Conservation (phyloP, 139 green algal species). For the Chlamydomonas sp. region DNA sequence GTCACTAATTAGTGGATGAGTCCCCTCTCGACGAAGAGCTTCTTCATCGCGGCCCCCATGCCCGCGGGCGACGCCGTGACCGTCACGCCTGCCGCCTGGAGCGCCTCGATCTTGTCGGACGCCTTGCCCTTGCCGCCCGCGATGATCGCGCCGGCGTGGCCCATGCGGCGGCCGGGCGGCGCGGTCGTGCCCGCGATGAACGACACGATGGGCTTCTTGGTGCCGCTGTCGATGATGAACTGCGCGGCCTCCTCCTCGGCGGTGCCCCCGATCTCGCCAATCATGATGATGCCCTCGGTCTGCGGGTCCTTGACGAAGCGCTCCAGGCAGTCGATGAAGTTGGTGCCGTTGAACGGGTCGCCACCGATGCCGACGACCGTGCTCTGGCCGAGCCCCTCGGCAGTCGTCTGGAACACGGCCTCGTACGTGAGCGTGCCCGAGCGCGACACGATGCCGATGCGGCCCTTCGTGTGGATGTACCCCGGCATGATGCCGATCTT, state of each 20-base stretch:
- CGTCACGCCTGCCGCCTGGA: conserved; percentile 82
- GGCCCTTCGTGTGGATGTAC: conserved; percentile 96
- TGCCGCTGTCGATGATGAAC: conserved; percentile 79
- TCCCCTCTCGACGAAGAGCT: conserved; percentile 69
- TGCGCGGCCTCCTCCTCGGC: conserved; percentile 97
- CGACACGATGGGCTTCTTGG: conserved; percentile 93
- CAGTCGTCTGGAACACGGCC: conserved; percentile 81
- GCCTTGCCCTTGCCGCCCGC: conserved; percentile 92
- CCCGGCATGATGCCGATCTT: conserved; percentile 99
- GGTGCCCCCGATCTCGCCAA: conserved; percentile 97
- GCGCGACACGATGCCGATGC: conserved; percentile 93
- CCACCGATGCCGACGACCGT: conserved; percentile 92
- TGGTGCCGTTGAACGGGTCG: conserved; percentile 94
- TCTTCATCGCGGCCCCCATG: conserved; percentile 81
- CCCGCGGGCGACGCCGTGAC: conserved; percentile 54
- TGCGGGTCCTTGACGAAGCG: conserved; percentile 89
- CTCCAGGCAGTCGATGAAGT: conserved; percentile 98
- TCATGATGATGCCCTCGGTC: conserved; percentile 98
- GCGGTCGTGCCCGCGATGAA: conserved; percentile 98
- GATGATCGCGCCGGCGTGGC: conserved; percentile 95
- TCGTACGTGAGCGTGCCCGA: conserved; percentile 98
- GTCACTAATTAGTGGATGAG: conserved; percentile 24
- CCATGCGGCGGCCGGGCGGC: conserved; percentile 93
- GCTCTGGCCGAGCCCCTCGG: conserved; percentile 86
- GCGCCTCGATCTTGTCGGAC: conserved; percentile 89